Percentiles rank a stretch among this genome's conserved stretches.
phyloP scores from a whole-genome alignment of 2,329 filamentous ascomycete genomes.

The Clarireedia sp. region DNA sequence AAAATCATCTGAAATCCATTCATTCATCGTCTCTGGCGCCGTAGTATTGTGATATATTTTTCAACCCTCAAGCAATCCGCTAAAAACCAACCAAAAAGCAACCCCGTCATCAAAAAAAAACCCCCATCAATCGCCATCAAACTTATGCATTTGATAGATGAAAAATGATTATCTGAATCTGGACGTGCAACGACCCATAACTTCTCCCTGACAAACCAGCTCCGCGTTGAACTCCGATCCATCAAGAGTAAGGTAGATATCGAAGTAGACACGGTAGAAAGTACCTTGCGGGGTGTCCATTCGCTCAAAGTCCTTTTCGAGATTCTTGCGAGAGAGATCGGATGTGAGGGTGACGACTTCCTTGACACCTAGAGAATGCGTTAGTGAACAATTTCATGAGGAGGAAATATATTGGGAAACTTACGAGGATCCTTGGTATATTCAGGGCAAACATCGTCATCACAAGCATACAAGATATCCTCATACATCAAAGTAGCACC shows the following conservation, averaged over 20 bases:
- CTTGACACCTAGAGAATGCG: conserved; percentile 69
- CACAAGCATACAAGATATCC: conserved; percentile 94
- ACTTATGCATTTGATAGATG: conserved; percentile 8
- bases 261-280: conserved; percentile 78
- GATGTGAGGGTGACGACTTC: conserved; percentile 97
- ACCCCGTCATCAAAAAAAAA: conserved; percentile 17
- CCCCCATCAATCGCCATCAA: conserved; percentile 2
- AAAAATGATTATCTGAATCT: conserved; percentile 57
- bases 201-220: conserved; percentile 96
- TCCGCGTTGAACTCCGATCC: conserved; percentile 97
- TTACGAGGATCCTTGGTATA: conserved; percentile 99
- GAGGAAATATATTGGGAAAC: conserved; percentile 35
- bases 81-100: conserved; percentile 17
- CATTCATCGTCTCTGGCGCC: background rate
- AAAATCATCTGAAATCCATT: too few species aligned
- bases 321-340: conserved; percentile 92
- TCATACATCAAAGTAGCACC: conserved; percentile 99
- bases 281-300: conserved; percentile 98
- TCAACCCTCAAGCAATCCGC: background rate
- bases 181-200: conserved; percentile 94
- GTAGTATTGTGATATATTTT: background rate
- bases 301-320: conserved; percentile 98
- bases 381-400: background rate
- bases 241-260: conserved; percentile 86
- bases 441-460: conserved; percentile 95